phyloP scores from a whole-genome alignment of 164 flowering plant genomes.

The Kingdonia uniflora region DNA sequence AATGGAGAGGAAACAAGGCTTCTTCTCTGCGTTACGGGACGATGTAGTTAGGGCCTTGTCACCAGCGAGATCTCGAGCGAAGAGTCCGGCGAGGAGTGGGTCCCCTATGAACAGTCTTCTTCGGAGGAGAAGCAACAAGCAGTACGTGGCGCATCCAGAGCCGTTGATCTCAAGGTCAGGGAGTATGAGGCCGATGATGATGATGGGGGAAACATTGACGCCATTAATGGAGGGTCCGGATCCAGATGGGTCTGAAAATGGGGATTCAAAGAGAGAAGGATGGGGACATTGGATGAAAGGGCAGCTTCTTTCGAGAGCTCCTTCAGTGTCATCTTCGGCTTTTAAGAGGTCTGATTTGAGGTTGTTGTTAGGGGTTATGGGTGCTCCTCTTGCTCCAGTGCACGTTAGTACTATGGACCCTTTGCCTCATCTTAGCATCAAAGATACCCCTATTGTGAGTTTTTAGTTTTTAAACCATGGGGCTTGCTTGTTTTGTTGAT shows the following conservation, averaged over 20 bases:
- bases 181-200: slow-evolving; percentile 44
- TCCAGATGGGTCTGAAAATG: slow-evolving; percentile 34
- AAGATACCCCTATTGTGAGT: slow-evolving; percentile 64
- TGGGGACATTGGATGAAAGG: slow-evolving; percentile 90
- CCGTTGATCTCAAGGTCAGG: slow-evolving; percentile 61
- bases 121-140: slow-evolving; percentile 31
- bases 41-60: slow-evolving; percentile 80
- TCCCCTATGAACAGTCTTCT: slow-evolving; percentile 51
- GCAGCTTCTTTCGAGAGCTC: slow-evolving; percentile 53
- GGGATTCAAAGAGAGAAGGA: slow-evolving; percentile 42
- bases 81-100: slow-evolving; percentile 43
- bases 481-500: background rate
- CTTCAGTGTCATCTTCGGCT: slow-evolving; percentile 38
- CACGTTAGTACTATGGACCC: slow-evolving; percentile 46
- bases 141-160: slow-evolving; percentile 31
- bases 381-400: slow-evolving; percentile 74
- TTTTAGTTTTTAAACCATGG: background rate
- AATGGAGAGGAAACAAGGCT: slow-evolving; percentile 86
- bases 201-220: slow-evolving; percentile 8
- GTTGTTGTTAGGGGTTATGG: slow-evolving; percentile 56
- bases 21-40: slow-evolving; percentile 71
- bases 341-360: slow-evolving; percentile 63
- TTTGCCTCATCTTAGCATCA: slow-evolving; percentile 52
- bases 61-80: slow-evolving; percentile 56
- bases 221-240: slow-evolving; percentile 73